Conservation (phyloP, 768 basidiomycete genomes). For the Arthromyces matolae region DNA sequence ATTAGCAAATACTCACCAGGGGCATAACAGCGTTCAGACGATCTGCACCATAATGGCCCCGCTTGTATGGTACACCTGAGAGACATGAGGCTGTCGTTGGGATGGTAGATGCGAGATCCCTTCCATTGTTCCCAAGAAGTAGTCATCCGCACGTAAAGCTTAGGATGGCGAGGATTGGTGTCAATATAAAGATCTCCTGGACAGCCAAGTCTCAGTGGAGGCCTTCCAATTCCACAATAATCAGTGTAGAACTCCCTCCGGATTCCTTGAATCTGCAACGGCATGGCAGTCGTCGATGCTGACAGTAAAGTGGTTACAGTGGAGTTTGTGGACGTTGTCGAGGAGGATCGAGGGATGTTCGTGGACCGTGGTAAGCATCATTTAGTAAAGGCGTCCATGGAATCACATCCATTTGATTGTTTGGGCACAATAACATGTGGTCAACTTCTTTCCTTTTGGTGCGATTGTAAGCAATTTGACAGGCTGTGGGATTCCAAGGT, state of each 20-base stretch:
- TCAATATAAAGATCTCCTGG: conserved; percentile 10
- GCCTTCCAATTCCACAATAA: conserved; percentile 2
- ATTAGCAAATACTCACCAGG: neutral
- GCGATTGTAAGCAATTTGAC: too few species aligned
- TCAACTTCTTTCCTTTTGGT: too few species aligned
- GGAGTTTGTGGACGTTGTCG: neutral
- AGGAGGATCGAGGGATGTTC: too few species aligned
- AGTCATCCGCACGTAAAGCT: conserved; percentile 1
- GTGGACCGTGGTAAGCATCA: too few species aligned
- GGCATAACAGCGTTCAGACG: neutral
- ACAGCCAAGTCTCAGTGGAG: neutral
- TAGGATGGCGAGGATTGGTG: neutral
- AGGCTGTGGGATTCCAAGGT: too few species aligned
- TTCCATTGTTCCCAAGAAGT: conserved; percentile 2
- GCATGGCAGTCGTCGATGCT: neutral
- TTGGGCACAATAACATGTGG: too few species aligned
- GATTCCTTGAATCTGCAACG: neutral
- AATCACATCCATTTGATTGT: too few species aligned
- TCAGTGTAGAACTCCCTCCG: neutral
- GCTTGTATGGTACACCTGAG: neutral
- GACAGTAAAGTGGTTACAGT: neutral
- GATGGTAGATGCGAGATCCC: neutral
- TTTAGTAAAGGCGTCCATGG: too few species aligned
- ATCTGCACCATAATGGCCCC: neutral
- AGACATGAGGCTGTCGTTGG: neutral